Conservation (phyloP, 192 early-diverging fungal genomes). For the Coemansia sp. region DNA sequence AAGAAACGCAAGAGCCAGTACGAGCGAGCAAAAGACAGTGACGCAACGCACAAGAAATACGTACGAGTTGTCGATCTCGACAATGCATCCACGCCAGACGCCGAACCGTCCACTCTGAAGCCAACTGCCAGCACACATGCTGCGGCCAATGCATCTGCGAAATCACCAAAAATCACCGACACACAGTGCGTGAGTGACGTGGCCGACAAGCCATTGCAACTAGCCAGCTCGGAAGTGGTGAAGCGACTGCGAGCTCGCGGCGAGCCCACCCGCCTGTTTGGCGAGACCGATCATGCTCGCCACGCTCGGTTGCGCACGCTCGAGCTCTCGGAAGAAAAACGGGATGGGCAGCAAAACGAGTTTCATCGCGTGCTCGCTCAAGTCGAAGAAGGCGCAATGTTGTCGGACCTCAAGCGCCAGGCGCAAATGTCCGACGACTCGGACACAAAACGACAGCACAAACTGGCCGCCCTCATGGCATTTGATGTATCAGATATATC, state of each 20-base stretch:
- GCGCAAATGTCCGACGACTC: constrained; percentile 49
- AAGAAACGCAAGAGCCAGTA: constrained; percentile 69
- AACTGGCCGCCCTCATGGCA: constrained; percentile 37
- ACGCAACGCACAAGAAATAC: constrained; percentile 67
- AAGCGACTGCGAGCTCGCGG: constrained; percentile 80
- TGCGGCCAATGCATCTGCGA: constrained; percentile 3
- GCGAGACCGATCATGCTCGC: constrained; percentile 79
- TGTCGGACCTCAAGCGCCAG: constrained; percentile 70
- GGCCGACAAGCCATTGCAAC: not conserved
- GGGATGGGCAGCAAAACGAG: constrained; percentile 88
- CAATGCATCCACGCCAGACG: constrained; percentile 27
- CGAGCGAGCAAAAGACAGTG: constrained; percentile 31
- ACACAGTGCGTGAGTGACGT: not conserved
- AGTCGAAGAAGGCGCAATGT: constrained; percentile 74
- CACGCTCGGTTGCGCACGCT: constrained; percentile 75
- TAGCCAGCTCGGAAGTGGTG: constrained; percentile 65
- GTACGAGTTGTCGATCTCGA: constrained; percentile 80
- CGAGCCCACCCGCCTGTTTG: constrained; percentile 91
- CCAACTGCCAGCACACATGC: constrained; percentile 43
- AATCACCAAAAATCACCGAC: not conserved
- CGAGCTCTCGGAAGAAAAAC: constrained; percentile 80
- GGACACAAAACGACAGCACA: constrained; percentile 31
- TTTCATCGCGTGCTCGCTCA: constrained; percentile 81
- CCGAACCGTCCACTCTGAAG: constrained; percentile 42
- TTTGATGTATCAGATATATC: constrained; percentile 75